Conservation (phyloP, 495 filamentous ascomycete species). For the Aspergillus homomorphus region DNA sequence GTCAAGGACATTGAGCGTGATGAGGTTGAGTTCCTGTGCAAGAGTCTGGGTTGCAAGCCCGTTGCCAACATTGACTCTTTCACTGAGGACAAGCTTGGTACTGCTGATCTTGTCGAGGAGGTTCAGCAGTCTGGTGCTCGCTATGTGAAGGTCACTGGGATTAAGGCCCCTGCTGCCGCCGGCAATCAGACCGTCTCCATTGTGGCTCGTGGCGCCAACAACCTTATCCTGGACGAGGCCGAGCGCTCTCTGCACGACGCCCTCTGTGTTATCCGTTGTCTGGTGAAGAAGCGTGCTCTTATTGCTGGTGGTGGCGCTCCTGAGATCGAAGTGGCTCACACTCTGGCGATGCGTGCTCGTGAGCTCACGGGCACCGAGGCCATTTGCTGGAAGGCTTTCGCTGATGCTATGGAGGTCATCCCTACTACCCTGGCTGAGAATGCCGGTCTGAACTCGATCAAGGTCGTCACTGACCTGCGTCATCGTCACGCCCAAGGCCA, state of each 20-base stretch:
- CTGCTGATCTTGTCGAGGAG: slow-evolving; percentile 94
- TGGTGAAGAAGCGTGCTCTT: slow-evolving; percentile 97
- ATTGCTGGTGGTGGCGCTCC: slow-evolving; percentile 95
- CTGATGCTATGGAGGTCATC: slow-evolving; percentile 95
- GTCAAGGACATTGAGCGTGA: slow-evolving; percentile 98
- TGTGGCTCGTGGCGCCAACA: slow-evolving; percentile 90
- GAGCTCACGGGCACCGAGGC: slow-evolving; percentile 84
- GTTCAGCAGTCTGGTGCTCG: slow-evolving; percentile 80
- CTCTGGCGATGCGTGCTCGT: slow-evolving; percentile 75
- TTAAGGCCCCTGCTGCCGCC: slow-evolving; percentile 53
- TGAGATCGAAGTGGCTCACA: slow-evolving; percentile 88
- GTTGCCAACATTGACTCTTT: slow-evolving; percentile 98
- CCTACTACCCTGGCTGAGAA: slow-evolving; percentile 97
- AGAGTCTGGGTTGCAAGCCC: slow-evolving; percentile 95
- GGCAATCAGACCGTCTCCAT: slow-evolving; percentile 87
- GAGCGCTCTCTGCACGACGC: slow-evolving; percentile 96
- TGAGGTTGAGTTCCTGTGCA: slow-evolving; percentile 99
- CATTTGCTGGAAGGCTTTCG: slow-evolving; percentile 98
- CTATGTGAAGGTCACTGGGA: slow-evolving; percentile 92
- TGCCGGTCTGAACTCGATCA: slow-evolving; percentile 94
- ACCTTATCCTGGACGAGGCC: slow-evolving; percentile 91
- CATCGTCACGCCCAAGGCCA: slow-evolving; percentile 92
- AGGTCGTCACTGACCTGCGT: slow-evolving; percentile 95
- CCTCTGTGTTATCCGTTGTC: slow-evolving; percentile 92
- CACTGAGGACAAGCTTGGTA: slow-evolving; percentile 96